These are phyloP conservation scores for Aurantiochytrium sp. DNA, from an alignment of 108 stramenopile genomes.

Conservation along the genomic window DNA sequence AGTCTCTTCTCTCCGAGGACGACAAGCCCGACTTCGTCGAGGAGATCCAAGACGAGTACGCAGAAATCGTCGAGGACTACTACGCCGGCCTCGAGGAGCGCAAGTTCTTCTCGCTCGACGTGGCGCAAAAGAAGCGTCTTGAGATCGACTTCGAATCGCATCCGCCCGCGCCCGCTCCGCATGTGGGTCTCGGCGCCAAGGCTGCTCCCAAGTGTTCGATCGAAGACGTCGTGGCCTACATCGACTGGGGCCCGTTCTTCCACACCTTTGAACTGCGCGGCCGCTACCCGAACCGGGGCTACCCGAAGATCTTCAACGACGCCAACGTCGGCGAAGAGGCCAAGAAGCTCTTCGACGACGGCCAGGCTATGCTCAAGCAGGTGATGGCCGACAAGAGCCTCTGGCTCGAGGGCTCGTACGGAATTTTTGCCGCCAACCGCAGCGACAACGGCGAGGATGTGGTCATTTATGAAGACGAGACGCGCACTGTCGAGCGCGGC, in stretches of 20 bases:
- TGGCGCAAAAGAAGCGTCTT: slow-evolving; percentile 74
- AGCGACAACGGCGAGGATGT: slow-evolving; percentile 94
- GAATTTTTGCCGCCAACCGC: slow-evolving; percentile 88
- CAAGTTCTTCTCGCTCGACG: slow-evolving; percentile 79
- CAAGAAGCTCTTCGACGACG: slow-evolving; percentile 95
- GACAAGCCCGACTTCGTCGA: slow-evolving; percentile 87
- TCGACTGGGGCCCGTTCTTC: slow-evolving; percentile 99
- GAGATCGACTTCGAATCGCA: slow-evolving; percentile 78
- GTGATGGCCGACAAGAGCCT: slow-evolving; percentile 80
- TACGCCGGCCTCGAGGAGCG: slow-evolving; percentile 96
- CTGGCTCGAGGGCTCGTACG: slow-evolving; percentile 83
- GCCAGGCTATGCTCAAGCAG: slow-evolving; percentile 84
- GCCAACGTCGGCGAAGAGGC: slow-evolving; percentile 91
- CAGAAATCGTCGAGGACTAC: slow-evolving; percentile 90
- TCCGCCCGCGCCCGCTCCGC: slow-evolving; percentile 72
- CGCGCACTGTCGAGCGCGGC: slow-evolving; percentile 61
- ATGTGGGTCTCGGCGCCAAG: background rate
- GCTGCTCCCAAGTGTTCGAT: slow-evolving; percentile 67
- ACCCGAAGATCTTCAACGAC: slow-evolving; percentile 98
- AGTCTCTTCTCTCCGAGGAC: slow-evolving; percentile 70
- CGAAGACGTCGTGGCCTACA: slow-evolving; percentile 82
- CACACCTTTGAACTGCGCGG: slow-evolving; percentile 99
- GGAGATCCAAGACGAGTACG: slow-evolving; percentile 87
- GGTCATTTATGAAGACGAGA: slow-evolving; percentile 64
- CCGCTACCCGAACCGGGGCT: slow-evolving; percentile 99